Base-by-base conservation (phyloP, 148 eudicot genomes). In the Arctostaphylos glauca region DNA sequence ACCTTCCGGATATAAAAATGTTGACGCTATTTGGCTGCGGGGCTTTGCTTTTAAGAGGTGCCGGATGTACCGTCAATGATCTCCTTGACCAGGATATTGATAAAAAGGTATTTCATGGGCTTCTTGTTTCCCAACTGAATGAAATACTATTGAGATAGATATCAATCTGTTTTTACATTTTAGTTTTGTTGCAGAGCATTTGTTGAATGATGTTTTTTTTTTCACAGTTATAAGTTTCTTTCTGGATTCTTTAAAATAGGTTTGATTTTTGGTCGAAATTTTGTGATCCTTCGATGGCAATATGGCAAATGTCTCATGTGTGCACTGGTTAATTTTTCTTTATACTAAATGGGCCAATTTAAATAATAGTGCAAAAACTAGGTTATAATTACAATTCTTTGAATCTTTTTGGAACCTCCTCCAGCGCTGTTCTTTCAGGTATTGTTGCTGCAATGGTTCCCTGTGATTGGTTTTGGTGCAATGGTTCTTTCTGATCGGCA, bases 1-100 rank as follows among this genome's bases (percentile, higher is more conserved):
- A 79, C 83, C 87, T 94, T 83, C 98, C 98, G 49, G 97, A 96
- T 89, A 0, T 96, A 74, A 96, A 94, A 88, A 90, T 93, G 93
- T 78, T 94, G 88, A 76, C 89, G 38, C 82, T 92, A 49, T 91
- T 91, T 74, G 91, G 90, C 44, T 89, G 88, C 81, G 97, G 97
- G 81, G 91, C 97, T 78, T 87, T 93, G 76, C 93, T 93, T 76
- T 84, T 93, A 70, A 89, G 94, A 85, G 97, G 97, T 82, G 94
- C 97, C 70, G 94, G 97, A 43, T 93, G 97, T 79, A 93, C 94
- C 55, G 41, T 93, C 52, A 92, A 93, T 86, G 94, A 93, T 87
- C 88, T 93, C 74, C 85, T 91, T 80, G 97, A 93, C 79, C 89
- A 87, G 48, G 93, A 93, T 89, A 93, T 93, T 84, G 97, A 91